A percentile compares a stretch with the other conserved stretches of the same genome.
Evolutionary conservation across 192 early-diverging fungal genomes (phyloP).

Genomic region (Dimargaris cristalligena): DNA sequence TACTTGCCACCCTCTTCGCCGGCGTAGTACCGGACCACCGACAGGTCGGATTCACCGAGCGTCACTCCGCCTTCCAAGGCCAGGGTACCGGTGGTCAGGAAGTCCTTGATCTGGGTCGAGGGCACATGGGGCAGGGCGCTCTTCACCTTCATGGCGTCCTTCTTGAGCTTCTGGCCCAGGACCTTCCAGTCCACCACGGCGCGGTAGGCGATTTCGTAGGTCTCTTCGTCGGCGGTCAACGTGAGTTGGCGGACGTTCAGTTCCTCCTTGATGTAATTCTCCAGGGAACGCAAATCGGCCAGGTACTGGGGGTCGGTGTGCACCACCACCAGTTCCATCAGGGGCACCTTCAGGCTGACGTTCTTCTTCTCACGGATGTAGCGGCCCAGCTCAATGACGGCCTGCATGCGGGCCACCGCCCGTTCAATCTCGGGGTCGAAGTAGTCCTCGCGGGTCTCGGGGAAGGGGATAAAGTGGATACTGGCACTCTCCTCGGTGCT

Average conservation of each 20-base stretch:
- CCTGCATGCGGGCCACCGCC: constrained; percentile 84
- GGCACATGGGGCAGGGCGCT: constrained; percentile 60
- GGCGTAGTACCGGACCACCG: constrained; percentile 76
- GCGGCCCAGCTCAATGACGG: constrained; percentile 90
- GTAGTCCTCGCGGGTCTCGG: constrained; percentile 84
- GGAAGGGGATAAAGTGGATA: constrained; percentile 91
- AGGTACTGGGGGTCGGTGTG: constrained; percentile 78
- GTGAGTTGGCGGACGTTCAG: constrained; percentile 78
- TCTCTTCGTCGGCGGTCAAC: constrained; percentile 75
- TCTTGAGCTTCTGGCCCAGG: constrained; percentile 78
- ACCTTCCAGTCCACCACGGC: constrained; percentile 80
- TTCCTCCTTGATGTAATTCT: constrained; percentile 81
- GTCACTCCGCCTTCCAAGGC: constrained; percentile 63
- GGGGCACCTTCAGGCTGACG: constrained; percentile 86
- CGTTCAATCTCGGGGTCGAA: constrained; percentile 93
- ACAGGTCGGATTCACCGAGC: constrained; percentile 67
- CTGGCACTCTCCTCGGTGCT: constrained; percentile 56
- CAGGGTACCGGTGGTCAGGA: constrained; percentile 46
- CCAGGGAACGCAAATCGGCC: constrained; percentile 65
- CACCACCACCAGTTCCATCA: constrained; percentile 83
- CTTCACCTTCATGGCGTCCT: constrained; percentile 72
- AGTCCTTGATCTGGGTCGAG: constrained; percentile 65
- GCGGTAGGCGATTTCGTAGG: constrained; percentile 86
- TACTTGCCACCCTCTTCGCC: constrained; percentile 38
- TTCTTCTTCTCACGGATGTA: constrained; percentile 79